Evolutionary conservation across 2,329 filamentous ascomycete species (phyloP), one percentile per base, ranked within the genome.

Genomic region (Harringtonia aguacate): DNA sequence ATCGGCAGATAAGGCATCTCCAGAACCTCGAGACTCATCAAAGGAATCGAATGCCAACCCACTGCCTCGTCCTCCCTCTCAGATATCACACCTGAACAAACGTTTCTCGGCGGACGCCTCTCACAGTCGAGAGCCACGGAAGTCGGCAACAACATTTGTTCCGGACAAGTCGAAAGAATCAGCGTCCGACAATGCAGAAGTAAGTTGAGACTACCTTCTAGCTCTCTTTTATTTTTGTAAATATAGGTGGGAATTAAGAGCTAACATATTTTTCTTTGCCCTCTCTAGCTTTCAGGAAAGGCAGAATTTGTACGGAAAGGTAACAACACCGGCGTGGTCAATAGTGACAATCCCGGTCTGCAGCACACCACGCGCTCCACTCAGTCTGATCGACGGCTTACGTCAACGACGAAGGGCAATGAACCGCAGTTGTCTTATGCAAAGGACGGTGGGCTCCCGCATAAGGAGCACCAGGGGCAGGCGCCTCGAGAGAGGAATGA

Each of bases 71-170:
- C 56, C 61, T 34, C 54, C 60, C 8, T 59, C 65, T 2, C 58
- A 61, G 30, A 53, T 64, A 8, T 55, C 64, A 1, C 47, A 53
- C 8, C 46, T 61, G 3, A 56, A 61, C 33, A 77, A 75, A 58
- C 69, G 70, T 37, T 58, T 57, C 17, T 63, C 68, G 1, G 50
- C 64, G 15, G 73, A 76, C 46, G 57, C 53, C 3, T 52, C 61
- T 9, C 55, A 52, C 28, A 47, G 58, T 33, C 66, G 66, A 37
- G 70, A 73, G 33, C 61, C 66, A 48, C 70, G 70, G 48, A 77
- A 74, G 58, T 46, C 61, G 6, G 51, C 63, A 2, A 36, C 49
- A 17, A 33, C 49, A 1, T 50, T 56, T 34, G 59, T 61, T 45
- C 42, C 54, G 27, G 69, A 71, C 29, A 64, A 67, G 52, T 47